Evolutionary conservation across 2,329 filamentous ascomycete genomes (phyloP).

Genomic region (Dothistroma septosporum): DNA sequence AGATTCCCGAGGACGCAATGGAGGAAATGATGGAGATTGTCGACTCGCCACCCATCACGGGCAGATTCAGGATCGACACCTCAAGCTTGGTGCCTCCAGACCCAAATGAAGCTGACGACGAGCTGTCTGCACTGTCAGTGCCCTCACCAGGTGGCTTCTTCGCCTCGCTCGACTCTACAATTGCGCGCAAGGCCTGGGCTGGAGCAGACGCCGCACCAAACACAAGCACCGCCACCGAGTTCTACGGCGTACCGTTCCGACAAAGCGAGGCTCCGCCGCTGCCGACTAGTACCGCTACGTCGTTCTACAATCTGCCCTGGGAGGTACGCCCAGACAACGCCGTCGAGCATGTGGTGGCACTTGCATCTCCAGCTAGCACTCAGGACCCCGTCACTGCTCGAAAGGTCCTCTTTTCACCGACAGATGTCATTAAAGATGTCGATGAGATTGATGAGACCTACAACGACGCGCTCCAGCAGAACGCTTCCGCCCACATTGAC

Average conservation of each 20-base stretch:
- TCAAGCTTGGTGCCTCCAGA: constrained; percentile 25
- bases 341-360: constrained; percentile 66
- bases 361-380: constrained; percentile 41
- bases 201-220: constrained; percentile 60
- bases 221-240: constrained; percentile 85
- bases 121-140: constrained; percentile 73
- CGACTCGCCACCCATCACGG: constrained; percentile 43
- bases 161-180: constrained; percentile 68
- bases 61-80: constrained; percentile 38
- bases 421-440: constrained; percentile 37
- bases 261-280: constrained; percentile 43
- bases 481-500: constrained; percentile 70
- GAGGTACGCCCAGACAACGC: constrained; percentile 35
- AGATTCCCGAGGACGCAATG: constrained; percentile 46
- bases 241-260: constrained; percentile 81
- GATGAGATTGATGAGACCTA: constrained; percentile 64
- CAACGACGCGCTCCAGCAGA: constrained; percentile 65
- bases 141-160: constrained; percentile 92
- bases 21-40: constrained; percentile 59
- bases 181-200: constrained; percentile 76
- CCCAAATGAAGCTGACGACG: constrained; percentile 53
- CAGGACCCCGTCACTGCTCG: constrained; percentile 59
- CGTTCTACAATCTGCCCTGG: constrained; percentile 86
- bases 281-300: constrained; percentile 82
- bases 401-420: constrained; percentile 44